Percentiles rank a stretch among this genome's conserved stretches.
These are phyloP conservation scores for Ustilaginoidea virens DNA, from an alignment of 2,329 filamentous ascomycete species.

Conservation along the genomic window DNA sequence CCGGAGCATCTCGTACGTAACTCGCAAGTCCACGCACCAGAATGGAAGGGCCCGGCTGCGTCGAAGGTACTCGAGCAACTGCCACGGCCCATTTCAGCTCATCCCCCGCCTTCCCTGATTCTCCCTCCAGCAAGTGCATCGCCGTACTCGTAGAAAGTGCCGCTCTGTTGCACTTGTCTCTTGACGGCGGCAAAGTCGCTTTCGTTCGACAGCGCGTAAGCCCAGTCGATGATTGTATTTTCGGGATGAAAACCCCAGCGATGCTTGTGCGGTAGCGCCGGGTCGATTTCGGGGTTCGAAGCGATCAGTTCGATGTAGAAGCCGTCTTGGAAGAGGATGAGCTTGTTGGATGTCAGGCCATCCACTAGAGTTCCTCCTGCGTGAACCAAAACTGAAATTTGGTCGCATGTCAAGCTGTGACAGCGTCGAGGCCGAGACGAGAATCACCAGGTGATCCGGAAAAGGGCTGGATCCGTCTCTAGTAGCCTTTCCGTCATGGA, in stretches of 20 bases:
- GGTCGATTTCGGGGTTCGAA: conserved; percentile 32
- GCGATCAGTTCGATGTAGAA: conserved; percentile 52
- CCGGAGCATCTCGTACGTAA: conserved; percentile 24
- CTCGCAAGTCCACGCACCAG: conserved; percentile 48
- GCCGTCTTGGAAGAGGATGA: conserved; percentile 47
- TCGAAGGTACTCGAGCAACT: conserved; percentile 21
- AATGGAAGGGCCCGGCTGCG: conserved; percentile 34
- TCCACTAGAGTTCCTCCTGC: conserved; percentile 48
- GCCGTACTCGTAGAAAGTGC: conserved; percentile 25
- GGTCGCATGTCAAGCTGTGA: conserved; percentile 34
- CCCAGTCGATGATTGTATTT: conserved; percentile 43
- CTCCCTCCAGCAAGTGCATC: conserved; percentile 37
- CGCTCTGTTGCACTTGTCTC: conserved; percentile 15
- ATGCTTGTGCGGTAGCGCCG: conserved; percentile 27
- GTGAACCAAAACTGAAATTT: conserved; percentile 38
- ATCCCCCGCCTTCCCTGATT: conserved; percentile 35
- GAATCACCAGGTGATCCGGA: conserved; percentile 53
- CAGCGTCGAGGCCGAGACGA: conserved; percentile 37
- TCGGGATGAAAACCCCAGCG: conserved; percentile 40
- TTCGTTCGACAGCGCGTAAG: conserved; percentile 29
- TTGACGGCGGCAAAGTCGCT: conserved; percentile 22
- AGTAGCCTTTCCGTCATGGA: no score
- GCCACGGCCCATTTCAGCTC: conserved; percentile 45
- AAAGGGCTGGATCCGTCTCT: no score
- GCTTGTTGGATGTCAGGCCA: conserved; percentile 42